phyloP scores from a whole-genome alignment of 2,329 filamentous ascomycete species.

The Aspergillus aculeatus region DNA sequence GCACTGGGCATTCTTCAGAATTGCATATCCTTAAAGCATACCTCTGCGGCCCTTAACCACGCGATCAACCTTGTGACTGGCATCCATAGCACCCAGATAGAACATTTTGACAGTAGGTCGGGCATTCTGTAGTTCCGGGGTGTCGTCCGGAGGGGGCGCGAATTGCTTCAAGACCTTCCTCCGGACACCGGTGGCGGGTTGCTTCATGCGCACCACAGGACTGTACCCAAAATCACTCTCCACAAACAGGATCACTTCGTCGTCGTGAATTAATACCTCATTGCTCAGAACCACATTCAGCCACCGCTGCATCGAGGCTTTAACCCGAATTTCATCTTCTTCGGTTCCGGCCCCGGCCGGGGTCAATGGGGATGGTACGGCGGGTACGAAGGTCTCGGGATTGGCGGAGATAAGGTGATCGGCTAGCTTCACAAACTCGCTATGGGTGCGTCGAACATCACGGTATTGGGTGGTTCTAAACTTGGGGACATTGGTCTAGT shows the following conservation, averaged over 20 bases:
- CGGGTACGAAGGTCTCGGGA: constrained; percentile 89
- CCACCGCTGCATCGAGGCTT: constrained; percentile 89
- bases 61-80: constrained; percentile 94
- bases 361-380: constrained; percentile 90
- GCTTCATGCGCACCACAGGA: constrained; percentile 90
- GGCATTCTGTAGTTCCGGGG: constrained; percentile 86
- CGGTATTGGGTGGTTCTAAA: constrained; percentile 98
- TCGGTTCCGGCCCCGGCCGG: constrained; percentile 94
- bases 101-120: constrained; percentile 92
- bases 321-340: constrained; percentile 88
- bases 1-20: not conserved
- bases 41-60: constrained; percentile 89
- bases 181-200: constrained; percentile 91
- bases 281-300: constrained; percentile 90
- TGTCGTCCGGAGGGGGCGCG: constrained; percentile 94
- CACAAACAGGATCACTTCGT: constrained; percentile 98
- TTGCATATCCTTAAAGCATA: constrained; percentile 44
- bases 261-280: constrained; percentile 88
- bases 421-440: constrained; percentile 93
- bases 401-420: constrained; percentile 97
- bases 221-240: constrained; percentile 99
- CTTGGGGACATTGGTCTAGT: constrained; percentile 93
- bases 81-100: constrained; percentile 92
- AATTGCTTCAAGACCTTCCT: constrained; percentile 98
- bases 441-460: constrained; percentile 91